These are phyloP conservation scores for Lodderomyces margitis DNA, from an alignment of 1,139 yeast species.

Conservation along the genomic window DNA sequence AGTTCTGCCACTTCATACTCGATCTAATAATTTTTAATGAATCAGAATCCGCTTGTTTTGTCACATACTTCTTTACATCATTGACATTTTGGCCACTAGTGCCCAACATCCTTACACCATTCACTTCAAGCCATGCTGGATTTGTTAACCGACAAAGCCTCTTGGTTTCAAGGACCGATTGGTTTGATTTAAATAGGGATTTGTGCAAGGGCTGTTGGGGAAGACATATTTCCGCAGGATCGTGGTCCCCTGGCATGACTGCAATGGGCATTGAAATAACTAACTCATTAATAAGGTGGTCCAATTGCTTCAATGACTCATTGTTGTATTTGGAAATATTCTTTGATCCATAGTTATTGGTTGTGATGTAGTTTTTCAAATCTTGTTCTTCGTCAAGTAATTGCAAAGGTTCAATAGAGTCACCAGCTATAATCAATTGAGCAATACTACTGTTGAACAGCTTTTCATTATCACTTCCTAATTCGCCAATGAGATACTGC, in stretches of 20 bases:
- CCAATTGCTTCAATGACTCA: conserved; percentile 46
- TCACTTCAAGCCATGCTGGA: conserved; percentile 66
- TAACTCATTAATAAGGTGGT: conserved; percentile 57
- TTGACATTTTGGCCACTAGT: conserved; percentile 82
- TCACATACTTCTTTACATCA: conserved; percentile 66
- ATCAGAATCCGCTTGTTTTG: conserved; percentile 13
- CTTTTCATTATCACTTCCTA: conserved; percentile 39
- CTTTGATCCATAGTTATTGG: conserved; percentile 52
- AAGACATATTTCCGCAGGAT: conserved; percentile 77
- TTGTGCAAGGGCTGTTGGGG: conserved; percentile 91
- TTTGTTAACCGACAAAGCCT: conserved; percentile 58
- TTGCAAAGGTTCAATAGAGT: conserved; percentile 50
- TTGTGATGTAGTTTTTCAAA: conserved; percentile 29
- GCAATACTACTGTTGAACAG: conserved; percentile 36
- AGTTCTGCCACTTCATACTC: conserved; percentile 78
- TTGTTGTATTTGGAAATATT: conserved; percentile 49
- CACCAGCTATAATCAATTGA: conserved; percentile 71
- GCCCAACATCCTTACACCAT: conserved; percentile 60
- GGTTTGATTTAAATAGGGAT: conserved; percentile 59
- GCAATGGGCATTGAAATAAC: conserved; percentile 63
- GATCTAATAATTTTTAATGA: conserved; percentile 57
- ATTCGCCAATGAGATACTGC: conserved; percentile 71
- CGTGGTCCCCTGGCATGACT: conserved; percentile 80
- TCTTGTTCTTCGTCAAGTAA: conserved; percentile 19
- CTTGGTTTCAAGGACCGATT: conserved; percentile 34